Percentiles rank a stretch among this genome's conserved stretches.
Conservation (phyloP, 306 rosid genomes). For the Sophora flavescens region DNA sequence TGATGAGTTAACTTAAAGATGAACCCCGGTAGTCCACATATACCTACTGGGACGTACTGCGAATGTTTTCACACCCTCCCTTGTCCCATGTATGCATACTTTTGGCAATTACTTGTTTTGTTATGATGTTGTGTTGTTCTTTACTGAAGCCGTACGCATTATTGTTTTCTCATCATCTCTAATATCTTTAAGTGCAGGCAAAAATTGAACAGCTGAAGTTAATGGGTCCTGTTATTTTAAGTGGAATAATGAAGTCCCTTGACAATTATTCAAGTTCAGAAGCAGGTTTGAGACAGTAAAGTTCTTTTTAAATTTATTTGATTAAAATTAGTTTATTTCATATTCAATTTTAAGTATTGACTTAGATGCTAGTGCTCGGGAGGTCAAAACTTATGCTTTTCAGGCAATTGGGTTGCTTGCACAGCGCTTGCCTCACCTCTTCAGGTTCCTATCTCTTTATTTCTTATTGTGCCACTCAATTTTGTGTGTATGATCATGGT, state of each 20-base stretch:
- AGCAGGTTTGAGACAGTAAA: slow-evolving; percentile 63
- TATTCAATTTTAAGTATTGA: slow-evolving; percentile 41
- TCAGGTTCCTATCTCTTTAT: slow-evolving; percentile 64
- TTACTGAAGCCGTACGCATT: slow-evolving; percentile 2
- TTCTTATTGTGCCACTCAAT: slow-evolving; percentile 25
- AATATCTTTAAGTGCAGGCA: slow-evolving; percentile 68
- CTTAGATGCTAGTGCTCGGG: slow-evolving; percentile 80
- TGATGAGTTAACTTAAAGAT: background rate
- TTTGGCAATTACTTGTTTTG: slow-evolving; percentile 6
- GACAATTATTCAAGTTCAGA: slow-evolving; percentile 74
- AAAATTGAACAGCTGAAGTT: slow-evolving; percentile 83
- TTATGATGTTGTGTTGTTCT: slow-evolving; percentile 19
- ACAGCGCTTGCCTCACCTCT: slow-evolving; percentile 89
- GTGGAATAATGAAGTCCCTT: slow-evolving; percentile 91
- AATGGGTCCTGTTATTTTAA: slow-evolving; percentile 93
- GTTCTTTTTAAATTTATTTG: slow-evolving; percentile 35
- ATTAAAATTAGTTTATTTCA: slow-evolving; percentile 36
- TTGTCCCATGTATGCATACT: slow-evolving; percentile 1
- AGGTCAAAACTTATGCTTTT: slow-evolving; percentile 85
- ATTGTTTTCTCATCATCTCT: slow-evolving; percentile 39
- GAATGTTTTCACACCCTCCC: slow-evolving; percentile 21
- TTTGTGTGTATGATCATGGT: background rate
- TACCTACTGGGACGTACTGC: slow-evolving; percentile 29
- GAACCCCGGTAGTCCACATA: slow-evolving; percentile 5
- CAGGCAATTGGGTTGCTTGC: slow-evolving; percentile 95